Base-by-base conservation (phyloP, 805 yeast species). In the Teunomyces pallodes region DNA sequence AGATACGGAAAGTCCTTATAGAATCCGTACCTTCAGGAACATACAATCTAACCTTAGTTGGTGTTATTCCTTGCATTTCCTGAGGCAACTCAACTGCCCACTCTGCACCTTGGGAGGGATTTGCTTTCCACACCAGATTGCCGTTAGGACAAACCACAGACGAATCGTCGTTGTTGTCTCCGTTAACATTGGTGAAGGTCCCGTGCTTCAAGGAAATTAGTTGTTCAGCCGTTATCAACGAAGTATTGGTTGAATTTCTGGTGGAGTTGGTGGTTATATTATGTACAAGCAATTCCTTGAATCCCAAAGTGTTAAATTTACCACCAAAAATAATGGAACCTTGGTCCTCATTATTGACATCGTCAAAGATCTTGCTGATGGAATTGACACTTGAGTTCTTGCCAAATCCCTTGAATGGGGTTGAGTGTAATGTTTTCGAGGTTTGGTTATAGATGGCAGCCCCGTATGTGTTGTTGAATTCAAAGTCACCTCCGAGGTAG, bases 241-340 rank as follows among this genome's bases (percentile, higher is more conserved):
- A 55, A 5, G 69, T 56, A 35, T 70, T 66, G 9, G 83, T 67
- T 12, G 69, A 62, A 47, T 64, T 51, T 10, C 54, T 43, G 3
- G 55, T 53, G 53, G 72, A 52, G 50, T 61, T 54, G 12, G 66
- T 52, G 12, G 69, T 56, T n/a, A 61, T 47, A 50, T 69, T 74
- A 53, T 69, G 75, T 17, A 48, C 47, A 35, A 78, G 70, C 36
- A 79, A 69, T 29, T 72, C 66, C 4, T 64, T 57, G 47, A 82
- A 66, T 6, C 88, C 89, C 38, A 90, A 67, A 8, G 85, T 79
- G 47, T 71, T 59, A 61, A 94, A 90, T 3, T 67, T 50, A 9
- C 99, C 99, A 1, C 94, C 92, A 68, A 90, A 92, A 9, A 94
- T 61, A 6, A 94, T 73, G 31, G 77, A 72, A 33, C 79, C 82